Base-by-base conservation (phyloP, 2,329 filamentous ascomycete genomes). In the Clonostachys rosea region DNA sequence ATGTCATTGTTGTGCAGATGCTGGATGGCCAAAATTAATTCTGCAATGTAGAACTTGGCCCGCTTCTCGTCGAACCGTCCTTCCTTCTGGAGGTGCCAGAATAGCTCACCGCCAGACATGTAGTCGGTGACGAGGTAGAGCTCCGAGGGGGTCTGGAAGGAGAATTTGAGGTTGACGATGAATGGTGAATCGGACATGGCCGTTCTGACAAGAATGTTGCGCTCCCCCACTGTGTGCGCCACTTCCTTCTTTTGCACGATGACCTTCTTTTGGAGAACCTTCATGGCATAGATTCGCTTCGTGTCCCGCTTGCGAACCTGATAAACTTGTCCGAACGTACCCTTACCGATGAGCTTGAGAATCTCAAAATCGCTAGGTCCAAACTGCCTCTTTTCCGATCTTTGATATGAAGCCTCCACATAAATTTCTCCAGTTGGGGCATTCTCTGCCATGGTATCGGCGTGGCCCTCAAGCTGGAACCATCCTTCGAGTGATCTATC, bases 221-320 rank as follows among this genome's bases (percentile, higher is more conserved):
- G 83, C 70, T 99, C 94, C 55, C 94, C 94, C 36, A 99, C 85
- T 0, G 94, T 99, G 64, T 99, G 94, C 14, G 92, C 91, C 44
- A 99, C 91, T 67, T 99, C 94, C 70, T 99, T 99, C 81, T 99
- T 99, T 70, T 99, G 94, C 24, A 99, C 94, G 60, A 99, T 99
- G 46, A 99, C 94, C 76, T 99, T 99, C 78, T 99, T 99, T 44
- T 94, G 96, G 34, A 99, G 75, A 2, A 99, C 92, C 69, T 99
- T 99, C 94, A 99, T 99, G 52, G 94, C 94, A 61, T 99, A 99
- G 51, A 99, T 96, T 41, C 94, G 86, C 59, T 85, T 84, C 1
- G 92, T 96, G 64, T 99, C 94, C 74, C 89, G 94, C 79, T 99
- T 99, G 58, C 90, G 86, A 7, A 99, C 94, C 65, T 99, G 94